phyloP scores from a whole-genome alignment of 129 eudicot species.

The Lactuca sativa region DNA sequence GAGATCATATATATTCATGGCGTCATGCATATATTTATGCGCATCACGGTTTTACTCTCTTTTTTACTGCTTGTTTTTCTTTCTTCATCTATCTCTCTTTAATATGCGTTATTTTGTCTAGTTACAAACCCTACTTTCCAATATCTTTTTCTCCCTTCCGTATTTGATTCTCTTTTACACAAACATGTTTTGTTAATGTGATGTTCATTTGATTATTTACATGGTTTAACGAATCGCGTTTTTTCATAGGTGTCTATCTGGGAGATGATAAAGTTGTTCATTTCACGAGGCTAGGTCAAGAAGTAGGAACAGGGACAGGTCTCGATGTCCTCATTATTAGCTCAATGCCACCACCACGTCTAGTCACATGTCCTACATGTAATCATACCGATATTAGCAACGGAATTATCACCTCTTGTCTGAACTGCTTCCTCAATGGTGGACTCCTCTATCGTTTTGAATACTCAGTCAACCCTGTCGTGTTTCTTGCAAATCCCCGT shows the following conservation, averaged over 20 bases:
- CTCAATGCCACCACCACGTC: slow-evolving; percentile 61
- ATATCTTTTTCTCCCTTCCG: background rate
- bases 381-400: slow-evolving; percentile 44
- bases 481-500: slow-evolving; percentile 76
- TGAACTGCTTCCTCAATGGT: slow-evolving; percentile 77
- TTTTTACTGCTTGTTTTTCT: background rate
- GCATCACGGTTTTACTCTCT: slow-evolving; percentile 57
- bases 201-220: background rate
- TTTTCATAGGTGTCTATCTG: slow-evolving; percentile 60
- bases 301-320: slow-evolving; percentile 85
- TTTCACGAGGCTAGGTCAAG: slow-evolving; percentile 94
- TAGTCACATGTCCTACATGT: slow-evolving; percentile 65
- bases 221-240: background rate
- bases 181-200: background rate
- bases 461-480: slow-evolving; percentile 59
- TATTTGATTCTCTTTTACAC: slow-evolving; percentile 8
- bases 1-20: slow-evolving; percentile 97
- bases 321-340: slow-evolving; percentile 66
- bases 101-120: background rate
- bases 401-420: slow-evolving; percentile 81
- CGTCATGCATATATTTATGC: slow-evolving; percentile 85
- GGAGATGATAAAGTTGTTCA: slow-evolving; percentile 82
- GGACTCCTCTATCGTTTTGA: slow-evolving; percentile 89
- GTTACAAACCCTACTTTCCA: slow-evolving; percentile 6
- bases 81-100: background rate